Percentiles rank a stretch among this genome's conserved stretches.
phyloP scores from a whole-genome alignment of 345 rosid genomes.

The Cardamine resedifolia region DNA sequence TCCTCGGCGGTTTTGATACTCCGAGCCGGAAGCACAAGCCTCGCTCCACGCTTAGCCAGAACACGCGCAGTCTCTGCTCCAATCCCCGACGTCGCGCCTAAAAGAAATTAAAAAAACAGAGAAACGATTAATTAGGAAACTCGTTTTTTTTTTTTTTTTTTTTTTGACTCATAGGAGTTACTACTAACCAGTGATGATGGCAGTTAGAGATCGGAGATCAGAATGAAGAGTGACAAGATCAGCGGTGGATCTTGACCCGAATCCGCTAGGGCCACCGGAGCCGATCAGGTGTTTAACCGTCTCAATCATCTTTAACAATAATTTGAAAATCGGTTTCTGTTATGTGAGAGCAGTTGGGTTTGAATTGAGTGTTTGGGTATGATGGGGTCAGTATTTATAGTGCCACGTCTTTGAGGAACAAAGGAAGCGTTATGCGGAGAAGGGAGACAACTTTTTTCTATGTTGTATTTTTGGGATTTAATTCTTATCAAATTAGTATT shows the following conservation, averaged over 20 bases:
- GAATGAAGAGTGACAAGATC: conserved; percentile 57
- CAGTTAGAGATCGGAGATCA: conserved; percentile 25
- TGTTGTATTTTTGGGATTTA: conserved; percentile 3
- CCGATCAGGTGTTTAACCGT: conserved; percentile 78
- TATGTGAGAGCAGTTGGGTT: conserved; percentile 20
- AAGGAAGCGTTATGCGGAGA: background rate
- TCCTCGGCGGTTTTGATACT: conserved; percentile 85
- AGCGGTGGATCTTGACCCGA: conserved; percentile 86
- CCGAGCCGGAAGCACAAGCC: conserved; percentile 83
- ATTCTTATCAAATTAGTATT: background rate
- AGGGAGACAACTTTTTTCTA: conserved; percentile 22
- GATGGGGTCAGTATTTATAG: conserved; percentile 32
- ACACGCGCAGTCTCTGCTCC: conserved; percentile 96
- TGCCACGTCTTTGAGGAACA: conserved; percentile 36
- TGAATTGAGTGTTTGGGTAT: conserved; percentile 10
- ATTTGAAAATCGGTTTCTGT: background rate
- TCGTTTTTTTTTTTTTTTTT: too few relatives aligned
- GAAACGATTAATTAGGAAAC: background rate
- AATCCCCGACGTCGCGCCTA: conserved; percentile 82
- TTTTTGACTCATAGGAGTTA: too few relatives aligned
- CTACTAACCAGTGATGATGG: conserved; percentile 35
- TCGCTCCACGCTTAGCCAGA: conserved; percentile 71
- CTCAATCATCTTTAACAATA: conserved; percentile 60
- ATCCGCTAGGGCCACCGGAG: conserved; percentile 75
- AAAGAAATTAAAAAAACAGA: background rate